Conservation (phyloP, 257 asterid genomes). For the Solanum virginianum region DNA sequence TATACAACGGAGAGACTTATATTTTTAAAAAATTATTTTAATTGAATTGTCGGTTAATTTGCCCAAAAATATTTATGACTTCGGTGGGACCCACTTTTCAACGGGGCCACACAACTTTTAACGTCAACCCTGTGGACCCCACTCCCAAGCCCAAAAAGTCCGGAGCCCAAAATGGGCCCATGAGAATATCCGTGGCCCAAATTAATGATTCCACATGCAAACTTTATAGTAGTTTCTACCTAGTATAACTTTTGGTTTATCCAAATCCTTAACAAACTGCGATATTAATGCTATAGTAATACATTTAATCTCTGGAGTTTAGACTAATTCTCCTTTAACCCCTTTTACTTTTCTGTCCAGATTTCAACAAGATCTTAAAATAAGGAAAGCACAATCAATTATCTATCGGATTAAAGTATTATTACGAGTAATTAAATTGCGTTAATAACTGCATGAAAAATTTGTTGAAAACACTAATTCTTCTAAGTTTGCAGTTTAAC, state of each 20-base stretch:
- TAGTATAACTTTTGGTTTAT: background rate
- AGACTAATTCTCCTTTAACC: background rate
- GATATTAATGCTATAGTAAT: background rate
- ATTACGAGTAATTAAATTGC: background rate
- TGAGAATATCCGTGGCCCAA: background rate
- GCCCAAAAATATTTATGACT: too few species aligned
- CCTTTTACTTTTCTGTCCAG: background rate
- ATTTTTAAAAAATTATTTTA: too few species aligned
- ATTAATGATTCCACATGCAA: background rate
- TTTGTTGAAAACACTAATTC: background rate
- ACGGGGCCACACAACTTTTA: background rate
- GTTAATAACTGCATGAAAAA: background rate
- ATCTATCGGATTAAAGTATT: background rate
- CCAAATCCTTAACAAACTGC: background rate
- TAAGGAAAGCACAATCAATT: background rate
- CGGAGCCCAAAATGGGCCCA: background rate
- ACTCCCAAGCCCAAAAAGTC: background rate
- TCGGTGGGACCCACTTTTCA: background rate
- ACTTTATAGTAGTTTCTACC: background rate
- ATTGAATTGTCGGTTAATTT: too few species aligned
- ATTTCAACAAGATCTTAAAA: background rate
- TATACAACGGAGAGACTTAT: too few species aligned
- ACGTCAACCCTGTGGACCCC: background rate
- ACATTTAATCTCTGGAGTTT: background rate
- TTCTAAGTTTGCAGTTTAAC: background rate